Conservation (phyloP, 2,329 filamentous ascomycete species). For the Pseudogymnoascus sp. region DNA sequence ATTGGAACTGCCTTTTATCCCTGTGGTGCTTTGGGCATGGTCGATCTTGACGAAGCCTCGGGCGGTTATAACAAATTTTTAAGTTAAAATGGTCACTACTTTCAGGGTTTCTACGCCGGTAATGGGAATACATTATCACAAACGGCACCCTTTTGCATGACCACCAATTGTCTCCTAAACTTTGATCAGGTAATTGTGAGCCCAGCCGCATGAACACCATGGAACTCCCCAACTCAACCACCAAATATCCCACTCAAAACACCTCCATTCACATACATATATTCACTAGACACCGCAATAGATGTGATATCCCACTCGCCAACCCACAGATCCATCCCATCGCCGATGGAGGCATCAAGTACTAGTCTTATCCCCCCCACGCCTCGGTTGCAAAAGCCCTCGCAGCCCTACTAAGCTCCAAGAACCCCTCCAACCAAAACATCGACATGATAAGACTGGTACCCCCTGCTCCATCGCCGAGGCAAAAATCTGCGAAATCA, state of each 20-base stretch:
- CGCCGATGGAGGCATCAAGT: neutral
- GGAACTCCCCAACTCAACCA: neutral
- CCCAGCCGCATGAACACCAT: neutral
- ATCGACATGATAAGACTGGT: neutral
- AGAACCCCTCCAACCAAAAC: neutral
- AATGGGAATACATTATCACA: neutral
- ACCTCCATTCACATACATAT: neutral
- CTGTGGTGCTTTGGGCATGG: too few relatives aligned
- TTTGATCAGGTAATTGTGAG: neutral
- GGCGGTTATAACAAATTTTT: neutral
- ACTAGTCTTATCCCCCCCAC: neutral
- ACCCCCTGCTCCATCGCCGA: neutral
- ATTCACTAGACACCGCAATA: neutral
- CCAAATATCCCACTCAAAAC: neutral
- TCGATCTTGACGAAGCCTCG: neutral
- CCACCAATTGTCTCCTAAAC: neutral
- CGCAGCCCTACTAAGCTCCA: neutral
- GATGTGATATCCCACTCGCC: neutral
- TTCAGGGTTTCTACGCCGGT: neutral
- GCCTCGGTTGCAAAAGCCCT: neutral
- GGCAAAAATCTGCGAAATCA: neutral
- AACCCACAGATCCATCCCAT: neutral
- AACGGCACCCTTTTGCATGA: neutral
- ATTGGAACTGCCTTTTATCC: too few relatives aligned
- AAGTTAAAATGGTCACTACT: too few relatives aligned